Percentiles rank a stretch among this genome's conserved stretches.
Evolutionary conservation across 768 basidiomycete genomes (phyloP).

Genomic region (Rhizopogon vinicolor): DNA sequence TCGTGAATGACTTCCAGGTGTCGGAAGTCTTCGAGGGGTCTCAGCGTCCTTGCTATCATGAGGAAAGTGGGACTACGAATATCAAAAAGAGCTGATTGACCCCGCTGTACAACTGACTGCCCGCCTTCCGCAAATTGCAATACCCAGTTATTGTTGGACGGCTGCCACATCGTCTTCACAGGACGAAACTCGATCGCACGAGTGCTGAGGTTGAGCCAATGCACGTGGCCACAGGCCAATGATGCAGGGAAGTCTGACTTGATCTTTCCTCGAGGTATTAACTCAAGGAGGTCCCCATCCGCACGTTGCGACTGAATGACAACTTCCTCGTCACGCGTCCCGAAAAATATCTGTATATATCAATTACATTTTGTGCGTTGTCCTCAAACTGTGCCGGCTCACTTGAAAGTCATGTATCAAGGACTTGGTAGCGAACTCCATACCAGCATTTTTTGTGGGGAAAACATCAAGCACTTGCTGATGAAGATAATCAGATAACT

Average conservation of each 20-base stretch:
- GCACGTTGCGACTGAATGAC: background rate
- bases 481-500: background rate
- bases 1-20: conserved; percentile 12
- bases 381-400: background rate
- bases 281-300: conserved; percentile 5
- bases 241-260: conserved; percentile 14
- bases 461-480: conserved; percentile 28
- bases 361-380: background rate
- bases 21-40: conserved; percentile 9
- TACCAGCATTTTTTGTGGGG: conserved; percentile 28
- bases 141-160: conserved; percentile 13
- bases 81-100: conserved; percentile 9
- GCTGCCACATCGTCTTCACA: conserved; percentile 8
- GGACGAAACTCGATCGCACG: conserved; percentile 16
- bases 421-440: conserved; percentile 28
- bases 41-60: conserved; percentile 13
- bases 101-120: background rate
- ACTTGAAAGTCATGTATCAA: conserved; percentile 18
- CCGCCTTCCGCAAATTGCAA: conserved; percentile 1
- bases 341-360: background rate
- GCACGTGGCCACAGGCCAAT: conserved; percentile 13
- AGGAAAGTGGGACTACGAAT: conserved; percentile 12
- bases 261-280: conserved; percentile 12
- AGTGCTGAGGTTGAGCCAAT: conserved; percentile 16
- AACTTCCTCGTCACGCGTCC: background rate